A percentile compares a stretch with the other conserved stretches of the same genome.
phyloP scores from a whole-genome alignment of 768 basidiomycete genomes.

The Lactarius indigo region DNA sequence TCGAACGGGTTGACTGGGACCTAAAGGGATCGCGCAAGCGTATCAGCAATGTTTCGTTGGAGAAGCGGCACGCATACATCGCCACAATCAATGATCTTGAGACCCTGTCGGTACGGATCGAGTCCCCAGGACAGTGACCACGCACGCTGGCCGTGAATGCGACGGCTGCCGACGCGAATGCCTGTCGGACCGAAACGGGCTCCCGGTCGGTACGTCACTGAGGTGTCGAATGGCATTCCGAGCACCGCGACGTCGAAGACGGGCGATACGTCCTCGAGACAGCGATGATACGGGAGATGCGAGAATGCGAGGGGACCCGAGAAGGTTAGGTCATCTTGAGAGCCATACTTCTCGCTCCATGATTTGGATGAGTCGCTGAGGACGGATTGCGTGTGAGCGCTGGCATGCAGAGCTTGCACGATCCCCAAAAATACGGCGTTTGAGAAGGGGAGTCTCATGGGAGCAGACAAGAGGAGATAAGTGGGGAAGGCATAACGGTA shows the following conservation, averaged over 20 bases:
- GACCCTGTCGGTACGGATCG: constrained; percentile 58
- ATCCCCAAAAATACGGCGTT: neutral
- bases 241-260: constrained; percentile 75
- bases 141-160: constrained; percentile 55
- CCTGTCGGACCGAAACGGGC: constrained; percentile 87
- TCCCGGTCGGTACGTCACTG: constrained; percentile 49
- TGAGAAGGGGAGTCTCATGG: neutral
- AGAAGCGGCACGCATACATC: constrained; percentile 48
- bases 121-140: constrained; percentile 72
- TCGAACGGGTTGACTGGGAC: constrained; percentile 79
- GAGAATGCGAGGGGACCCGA: constrained; percentile 82
- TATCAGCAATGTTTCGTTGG: neutral
- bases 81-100: constrained; percentile 75
- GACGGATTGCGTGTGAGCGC: constrained; percentile 8
- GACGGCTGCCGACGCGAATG: constrained; percentile 74
- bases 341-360: constrained; percentile 74
- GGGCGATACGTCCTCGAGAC: constrained; percentile 54
- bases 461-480: neutral
- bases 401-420: neutral
- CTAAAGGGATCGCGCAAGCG: constrained; percentile 34
- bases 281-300: constrained; percentile 70
- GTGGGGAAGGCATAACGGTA: neutral
- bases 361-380: neutral
- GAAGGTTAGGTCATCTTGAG: constrained; percentile 68
- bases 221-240: constrained; percentile 79